These are phyloP conservation scores for Blepharisma undulans DNA, from an alignment of 169 alveolate genomes.

Conservation along the genomic window DNA sequence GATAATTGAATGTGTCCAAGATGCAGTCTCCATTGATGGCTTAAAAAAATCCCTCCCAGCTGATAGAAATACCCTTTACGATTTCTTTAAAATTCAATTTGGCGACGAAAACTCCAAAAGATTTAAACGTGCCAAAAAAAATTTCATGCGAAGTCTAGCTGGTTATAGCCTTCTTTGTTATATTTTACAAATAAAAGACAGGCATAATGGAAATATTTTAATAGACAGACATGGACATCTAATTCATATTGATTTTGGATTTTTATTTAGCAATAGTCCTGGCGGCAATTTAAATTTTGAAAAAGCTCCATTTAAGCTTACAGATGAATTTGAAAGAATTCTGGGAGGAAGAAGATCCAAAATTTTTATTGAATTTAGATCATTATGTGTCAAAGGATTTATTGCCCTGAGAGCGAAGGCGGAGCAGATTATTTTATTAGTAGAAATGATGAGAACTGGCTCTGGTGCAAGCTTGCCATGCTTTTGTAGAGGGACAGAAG, in stretches of 20 bases:
- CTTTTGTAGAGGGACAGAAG: constrained; percentile 4
- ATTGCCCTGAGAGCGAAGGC: not conserved
- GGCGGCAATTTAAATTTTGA: constrained; percentile 78
- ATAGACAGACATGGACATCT: constrained; percentile 84
- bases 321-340: constrained; percentile 81
- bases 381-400: constrained; percentile 38
- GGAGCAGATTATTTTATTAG: constrained; percentile 21
- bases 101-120: constrained; percentile 52
- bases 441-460: constrained; percentile 36
- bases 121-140: constrained; percentile 88
- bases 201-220: constrained; percentile 90
- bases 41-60: constrained; percentile 53
- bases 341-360: constrained; percentile 71
- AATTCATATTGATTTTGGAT: constrained; percentile 90
- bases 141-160: constrained; percentile 90
- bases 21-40: constrained; percentile 84
- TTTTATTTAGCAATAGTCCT: constrained; percentile 84
- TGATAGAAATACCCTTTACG: not conserved
- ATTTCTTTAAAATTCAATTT: not conserved
- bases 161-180: constrained; percentile 86
- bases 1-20: constrained; percentile 85
- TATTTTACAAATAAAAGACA: constrained; percentile 84
- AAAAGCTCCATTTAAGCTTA: constrained; percentile 87
- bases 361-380: constrained; percentile 2
- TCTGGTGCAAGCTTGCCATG: constrained; percentile 31